Conservation (phyloP, 306 rosid genomes). For the Acacia confusa region DNA sequence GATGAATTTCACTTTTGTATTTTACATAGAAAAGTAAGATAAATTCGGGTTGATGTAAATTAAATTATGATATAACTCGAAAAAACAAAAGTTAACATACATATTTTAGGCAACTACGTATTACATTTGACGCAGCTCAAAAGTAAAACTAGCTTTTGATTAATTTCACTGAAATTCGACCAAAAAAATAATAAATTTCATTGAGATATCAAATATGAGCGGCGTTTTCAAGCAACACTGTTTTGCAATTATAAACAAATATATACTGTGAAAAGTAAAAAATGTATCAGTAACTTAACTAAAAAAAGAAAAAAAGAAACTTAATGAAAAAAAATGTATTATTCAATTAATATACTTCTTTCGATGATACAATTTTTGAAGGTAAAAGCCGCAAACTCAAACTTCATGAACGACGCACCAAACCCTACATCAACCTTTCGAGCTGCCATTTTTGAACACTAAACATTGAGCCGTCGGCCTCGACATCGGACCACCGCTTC, state of each 20-base stretch:
- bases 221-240: background rate
- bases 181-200: no score
- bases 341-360: background rate
- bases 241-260: background rate
- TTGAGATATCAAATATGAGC: background rate
- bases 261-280: background rate
- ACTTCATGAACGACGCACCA: background rate
- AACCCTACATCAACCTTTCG: background rate
- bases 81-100: no score
- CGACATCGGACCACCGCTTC: conserved; percentile 44
- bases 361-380: background rate
- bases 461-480: conserved; percentile 69
- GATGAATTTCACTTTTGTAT: no score
- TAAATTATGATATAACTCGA: no score
- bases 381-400: background rate
- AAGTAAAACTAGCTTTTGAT: background rate
- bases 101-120: no score
- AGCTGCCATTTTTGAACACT: conserved; percentile 29
- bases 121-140: no score
- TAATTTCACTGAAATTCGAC: background rate
- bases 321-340: background rate
- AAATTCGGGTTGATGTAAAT: no score
- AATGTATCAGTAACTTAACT: background rate
- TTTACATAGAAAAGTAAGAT: no score
- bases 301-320: no score